Evolutionary conservation across 495 filamentous ascomycete genomes (phyloP).

Genomic region (Penicillium lagena): DNA sequence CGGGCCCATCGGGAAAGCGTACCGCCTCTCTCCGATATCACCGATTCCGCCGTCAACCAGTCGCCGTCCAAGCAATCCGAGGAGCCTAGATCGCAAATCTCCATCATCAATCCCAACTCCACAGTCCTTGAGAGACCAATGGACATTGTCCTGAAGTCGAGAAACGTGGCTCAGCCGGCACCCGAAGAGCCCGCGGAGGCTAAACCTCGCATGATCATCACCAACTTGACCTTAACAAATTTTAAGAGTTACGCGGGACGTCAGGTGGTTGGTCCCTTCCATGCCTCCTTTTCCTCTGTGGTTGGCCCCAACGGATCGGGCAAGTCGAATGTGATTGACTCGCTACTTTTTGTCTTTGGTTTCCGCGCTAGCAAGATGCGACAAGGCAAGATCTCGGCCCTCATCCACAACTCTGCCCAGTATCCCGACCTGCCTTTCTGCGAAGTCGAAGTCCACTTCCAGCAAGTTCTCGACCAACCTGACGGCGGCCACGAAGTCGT

Average conservation of each 20-base stretch:
- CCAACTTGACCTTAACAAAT: slow-evolving; percentile 80
- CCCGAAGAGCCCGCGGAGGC: slow-evolving; percentile 65
- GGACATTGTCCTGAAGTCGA: slow-evolving; percentile 89
- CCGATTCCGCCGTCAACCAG: slow-evolving; percentile 61
- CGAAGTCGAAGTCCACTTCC: slow-evolving; percentile 93
- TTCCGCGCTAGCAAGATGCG: slow-evolving; percentile 99
- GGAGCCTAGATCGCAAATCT: slow-evolving; percentile 40
- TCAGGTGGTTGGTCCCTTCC: slow-evolving; percentile 94
- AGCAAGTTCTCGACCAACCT: slow-evolving; percentile 84
- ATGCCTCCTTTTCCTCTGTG: slow-evolving; percentile 96
- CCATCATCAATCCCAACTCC: slow-evolving; percentile 65
- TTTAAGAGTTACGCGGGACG: slow-evolving; percentile 98
- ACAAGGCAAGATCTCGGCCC: slow-evolving; percentile 94
- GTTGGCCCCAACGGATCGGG: slow-evolving; percentile 97
- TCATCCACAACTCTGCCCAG: slow-evolving; percentile 93
- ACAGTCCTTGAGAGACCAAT: slow-evolving; percentile 80
- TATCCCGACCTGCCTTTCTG: slow-evolving; percentile 80
- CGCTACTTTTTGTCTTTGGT: slow-evolving; percentile 93
- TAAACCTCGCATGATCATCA: slow-evolving; percentile 83
- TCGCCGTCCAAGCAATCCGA: slow-evolving; percentile 33
- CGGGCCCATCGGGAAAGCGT: slow-evolving; percentile 45
- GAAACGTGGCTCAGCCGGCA: slow-evolving; percentile 57
- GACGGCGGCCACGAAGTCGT: slow-evolving; percentile 66
- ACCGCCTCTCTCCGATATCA: slow-evolving; percentile 71
- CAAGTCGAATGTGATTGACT: slow-evolving; percentile 98